Conservation (phyloP, 345 rosid species). For the Orychophragmus violaceus region DNA sequence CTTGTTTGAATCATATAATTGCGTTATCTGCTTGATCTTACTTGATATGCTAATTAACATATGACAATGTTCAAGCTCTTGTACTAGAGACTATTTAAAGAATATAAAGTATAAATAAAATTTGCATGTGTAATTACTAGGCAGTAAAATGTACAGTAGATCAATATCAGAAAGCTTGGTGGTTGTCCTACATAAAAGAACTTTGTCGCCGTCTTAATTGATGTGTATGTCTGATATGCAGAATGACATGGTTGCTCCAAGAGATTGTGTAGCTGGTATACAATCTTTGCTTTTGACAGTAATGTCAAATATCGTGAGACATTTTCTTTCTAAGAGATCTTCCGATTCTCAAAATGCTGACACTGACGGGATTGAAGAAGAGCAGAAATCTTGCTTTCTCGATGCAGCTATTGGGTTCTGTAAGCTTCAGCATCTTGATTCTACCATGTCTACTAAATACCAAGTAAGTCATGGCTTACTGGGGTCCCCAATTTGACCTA, state of each 20-base stretch:
- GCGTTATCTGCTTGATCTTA: conserved; percentile 11
- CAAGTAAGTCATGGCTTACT: conserved; percentile 47
- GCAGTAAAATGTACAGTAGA: not conserved
- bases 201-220: not conserved
- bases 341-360: conserved; percentile 34
- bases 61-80: not conserved
- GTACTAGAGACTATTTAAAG: not conserved
- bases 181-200: not conserved
- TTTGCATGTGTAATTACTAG: not conserved
- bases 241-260: conserved; percentile 38
- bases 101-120: not conserved
- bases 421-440: conserved; percentile 84
- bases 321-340: conserved; percentile 53
- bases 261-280: conserved; percentile 46
- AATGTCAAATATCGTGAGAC: conserved; percentile 68
- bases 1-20: not conserved
- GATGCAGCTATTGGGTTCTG: conserved; percentile 83
- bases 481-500: conserved; percentile 6
- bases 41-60: conserved; percentile 13
- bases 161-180: not conserved
- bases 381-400: conserved; percentile 60
- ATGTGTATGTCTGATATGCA: conserved; percentile 40
- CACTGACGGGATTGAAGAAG: conserved; percentile 55
- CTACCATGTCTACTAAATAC: conserved; percentile 51
- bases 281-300: conserved; percentile 73